Evolutionary conservation across 1,284 basidiomycete species (phyloP).

Genomic region (Ceratobasidium sp.): DNA sequence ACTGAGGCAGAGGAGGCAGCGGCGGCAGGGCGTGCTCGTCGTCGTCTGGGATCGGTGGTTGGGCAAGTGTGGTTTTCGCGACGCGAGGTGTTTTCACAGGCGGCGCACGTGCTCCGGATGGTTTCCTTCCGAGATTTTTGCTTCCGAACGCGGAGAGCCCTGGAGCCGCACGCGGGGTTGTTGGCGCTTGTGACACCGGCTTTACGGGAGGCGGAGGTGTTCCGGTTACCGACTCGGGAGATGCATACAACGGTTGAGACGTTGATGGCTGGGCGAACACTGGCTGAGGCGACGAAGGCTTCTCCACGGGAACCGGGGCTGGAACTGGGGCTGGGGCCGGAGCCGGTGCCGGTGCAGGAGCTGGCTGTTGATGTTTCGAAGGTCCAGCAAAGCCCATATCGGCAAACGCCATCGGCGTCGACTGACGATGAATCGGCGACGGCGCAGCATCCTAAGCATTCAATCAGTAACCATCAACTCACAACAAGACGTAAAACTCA

Average conservation of each 20-base stretch:
- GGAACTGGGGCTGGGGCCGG: constrained; percentile 2
- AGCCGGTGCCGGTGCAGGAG: background rate
- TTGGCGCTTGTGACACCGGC: constrained; percentile 27
- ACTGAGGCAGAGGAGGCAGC: constrained; percentile 31
- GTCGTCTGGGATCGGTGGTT: constrained; percentile 35
- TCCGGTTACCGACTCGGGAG: constrained; percentile 47
- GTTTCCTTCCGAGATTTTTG: constrained; percentile 71
- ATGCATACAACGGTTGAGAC: constrained; percentile 3
- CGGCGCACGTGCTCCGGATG: constrained; percentile 88
- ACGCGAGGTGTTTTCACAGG: constrained; percentile 55
- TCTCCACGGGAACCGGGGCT: background rate
- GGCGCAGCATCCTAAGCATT: constrained; percentile 16
- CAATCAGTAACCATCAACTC: constrained; percentile 24
- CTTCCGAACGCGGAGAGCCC: constrained; percentile 32
- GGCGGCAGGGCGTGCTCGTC: constrained; percentile 36
- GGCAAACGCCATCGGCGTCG: constrained; percentile 45
- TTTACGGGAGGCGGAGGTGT: constrained; percentile 1
- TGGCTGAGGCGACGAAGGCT: background rate
- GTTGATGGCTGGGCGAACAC: constrained; percentile 4
- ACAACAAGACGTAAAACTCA: background rate
- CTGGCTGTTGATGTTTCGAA: constrained; percentile 4
- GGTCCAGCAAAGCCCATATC: constrained; percentile 16
- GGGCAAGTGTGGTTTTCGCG: constrained; percentile 35
- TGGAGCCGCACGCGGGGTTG: background rate
- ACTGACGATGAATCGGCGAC: constrained; percentile 44